These are phyloP conservation scores for Aquilaria agallochum DNA, from an alignment of 441 rosid genomes.

Conservation along the genomic window DNA sequence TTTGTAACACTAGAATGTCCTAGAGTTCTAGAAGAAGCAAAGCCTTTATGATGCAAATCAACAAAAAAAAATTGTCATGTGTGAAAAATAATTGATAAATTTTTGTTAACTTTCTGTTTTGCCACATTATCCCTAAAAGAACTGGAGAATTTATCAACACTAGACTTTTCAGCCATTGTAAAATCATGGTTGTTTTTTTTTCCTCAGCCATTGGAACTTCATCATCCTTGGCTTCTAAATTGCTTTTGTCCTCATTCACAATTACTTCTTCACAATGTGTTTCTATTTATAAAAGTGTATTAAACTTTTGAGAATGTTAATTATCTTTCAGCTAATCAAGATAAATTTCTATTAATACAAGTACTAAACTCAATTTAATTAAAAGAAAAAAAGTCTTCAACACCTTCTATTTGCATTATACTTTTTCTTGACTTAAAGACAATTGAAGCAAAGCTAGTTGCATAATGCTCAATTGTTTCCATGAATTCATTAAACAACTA, in stretches of 20 bases:
- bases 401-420: constrained; percentile 28
- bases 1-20: constrained; percentile 31
- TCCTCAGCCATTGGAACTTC: constrained; percentile 20
- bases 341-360: constrained; percentile 23
- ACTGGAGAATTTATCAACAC: constrained; percentile 21
- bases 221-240: constrained; percentile 45
- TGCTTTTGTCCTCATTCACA: constrained; percentile 66
- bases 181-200: constrained; percentile 21
- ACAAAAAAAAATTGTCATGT: constrained; percentile 7
- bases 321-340: constrained; percentile 33
- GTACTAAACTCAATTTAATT: constrained; percentile 23
- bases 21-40: constrained; percentile 39
- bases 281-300: constrained; percentile 23
- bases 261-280: constrained; percentile 35
- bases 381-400: constrained; percentile 13
- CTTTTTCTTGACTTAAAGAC: constrained; percentile 27
- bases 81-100: constrained; percentile 20
- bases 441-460: constrained; percentile 32
- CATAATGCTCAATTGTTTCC: constrained; percentile 32
- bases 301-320: constrained; percentile 25
- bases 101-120: constrained; percentile 43
- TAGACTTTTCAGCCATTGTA: constrained; percentile 21
- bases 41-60: constrained; percentile 24
- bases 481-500: constrained; percentile 37
- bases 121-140: constrained; percentile 41